Conservation (phyloP, 139 green algal genomes). For the Tetraselmis chui region DNA sequence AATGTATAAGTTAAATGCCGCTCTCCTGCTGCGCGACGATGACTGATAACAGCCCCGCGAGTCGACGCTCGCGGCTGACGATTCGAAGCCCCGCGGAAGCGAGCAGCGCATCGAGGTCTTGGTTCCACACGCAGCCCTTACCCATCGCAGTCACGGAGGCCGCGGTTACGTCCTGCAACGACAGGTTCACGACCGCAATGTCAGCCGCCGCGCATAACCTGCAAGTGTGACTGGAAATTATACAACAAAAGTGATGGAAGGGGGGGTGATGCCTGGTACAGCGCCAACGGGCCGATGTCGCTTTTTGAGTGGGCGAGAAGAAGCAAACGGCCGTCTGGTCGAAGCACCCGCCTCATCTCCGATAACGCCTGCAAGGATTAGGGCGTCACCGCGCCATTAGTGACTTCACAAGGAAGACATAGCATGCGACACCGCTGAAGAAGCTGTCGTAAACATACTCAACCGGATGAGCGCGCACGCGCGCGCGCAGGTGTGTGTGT, state of each 20-base stretch:
- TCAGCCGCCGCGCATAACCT: not conserved
- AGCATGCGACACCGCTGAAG: not conserved
- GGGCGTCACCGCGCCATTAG: too few relatives aligned
- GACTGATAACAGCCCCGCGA: not conserved
- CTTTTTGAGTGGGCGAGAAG: conserved; percentile 56
- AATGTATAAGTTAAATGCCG: too few relatives aligned
- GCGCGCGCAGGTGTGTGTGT: too few relatives aligned
- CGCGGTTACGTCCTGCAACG: conserved; percentile 32
- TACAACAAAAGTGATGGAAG: not conserved
- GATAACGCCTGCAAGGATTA: not conserved
- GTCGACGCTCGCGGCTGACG: not conserved
- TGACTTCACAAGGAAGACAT: conserved; percentile 1
- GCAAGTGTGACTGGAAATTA: not conserved
- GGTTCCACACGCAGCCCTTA: conserved; percentile 54
- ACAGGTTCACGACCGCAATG: not conserved
- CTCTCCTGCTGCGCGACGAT: not conserved
- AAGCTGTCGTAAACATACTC: not conserved
- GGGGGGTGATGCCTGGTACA: conserved; percentile 42
- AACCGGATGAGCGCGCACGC: not conserved
- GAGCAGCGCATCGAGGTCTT: conserved; percentile 13
- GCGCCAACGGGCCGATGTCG: conserved; percentile 36
- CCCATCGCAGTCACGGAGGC: conserved; percentile 38
- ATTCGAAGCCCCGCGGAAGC: not conserved
- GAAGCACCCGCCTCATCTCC: conserved; percentile 52
- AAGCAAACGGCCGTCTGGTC: conserved; percentile 33